Evolutionary conservation across 495 filamentous ascomycete genomes (phyloP).

Genomic region (Penicillium paradoxum): DNA sequence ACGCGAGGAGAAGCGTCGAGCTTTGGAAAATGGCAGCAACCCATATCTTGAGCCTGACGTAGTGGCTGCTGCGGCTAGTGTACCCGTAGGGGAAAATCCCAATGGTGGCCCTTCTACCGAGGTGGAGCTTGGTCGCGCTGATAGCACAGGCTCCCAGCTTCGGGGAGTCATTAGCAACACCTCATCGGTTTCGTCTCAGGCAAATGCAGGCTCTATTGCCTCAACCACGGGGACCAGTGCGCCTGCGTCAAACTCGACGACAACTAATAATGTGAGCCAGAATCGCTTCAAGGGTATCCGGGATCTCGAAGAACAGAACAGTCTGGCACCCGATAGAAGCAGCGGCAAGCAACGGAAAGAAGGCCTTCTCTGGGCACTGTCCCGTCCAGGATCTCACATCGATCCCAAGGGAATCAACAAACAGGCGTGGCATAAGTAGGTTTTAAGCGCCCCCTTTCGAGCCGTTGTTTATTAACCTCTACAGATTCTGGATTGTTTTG

Average conservation of each 20-base stretch:
- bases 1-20: conserved; percentile 84
- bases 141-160: conserved; percentile 67
- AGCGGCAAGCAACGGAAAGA: conserved; percentile 69
- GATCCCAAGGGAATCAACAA: conserved; percentile 95
- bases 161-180: conserved; percentile 45
- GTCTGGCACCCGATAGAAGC: conserved; percentile 38
- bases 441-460: conserved; percentile 12
- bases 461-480: conserved; percentile 8
- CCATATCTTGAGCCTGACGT: conserved; percentile 72
- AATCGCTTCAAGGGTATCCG: conserved; percentile 82
- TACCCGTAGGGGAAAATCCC: conserved; percentile 22
- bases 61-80: conserved; percentile 21
- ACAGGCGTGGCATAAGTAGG: conserved; percentile 98
- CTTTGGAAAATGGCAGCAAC: conserved; percentile 83
- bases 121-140: conserved; percentile 61
- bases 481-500: conserved; percentile 95
- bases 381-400: conserved; percentile 86
- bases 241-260: conserved; percentile 31
- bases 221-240: conserved; percentile 27
- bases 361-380: conserved; percentile 90
- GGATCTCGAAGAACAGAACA: conserved; percentile 79
- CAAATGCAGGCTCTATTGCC: conserved; percentile 29
- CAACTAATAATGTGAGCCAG: conserved; percentile 42
- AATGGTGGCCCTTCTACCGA: conserved; percentile 49
- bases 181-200: conserved; percentile 45